Conservation (phyloP, 805 yeast species). For the Candida easanensis region DNA sequence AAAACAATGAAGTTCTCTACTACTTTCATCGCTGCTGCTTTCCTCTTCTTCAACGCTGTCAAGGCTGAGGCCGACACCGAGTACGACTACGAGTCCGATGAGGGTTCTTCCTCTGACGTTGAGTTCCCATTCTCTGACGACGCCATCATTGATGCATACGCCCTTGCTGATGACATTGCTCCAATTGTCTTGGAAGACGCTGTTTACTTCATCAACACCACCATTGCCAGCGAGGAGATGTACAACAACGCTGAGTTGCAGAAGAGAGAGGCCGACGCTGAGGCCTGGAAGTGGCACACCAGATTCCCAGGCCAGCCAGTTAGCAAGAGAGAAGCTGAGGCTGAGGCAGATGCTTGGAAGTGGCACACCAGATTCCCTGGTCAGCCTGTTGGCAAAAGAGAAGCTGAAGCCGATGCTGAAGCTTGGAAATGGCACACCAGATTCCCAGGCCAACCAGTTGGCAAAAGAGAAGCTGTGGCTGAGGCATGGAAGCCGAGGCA, state of each 20-base stretch:
- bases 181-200: slow-evolving; percentile 25
- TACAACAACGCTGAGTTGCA: slow-evolving; percentile 14
- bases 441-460: slow-evolving; percentile 20
- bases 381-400: slow-evolving; percentile 19
- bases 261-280: slow-evolving; percentile 24
- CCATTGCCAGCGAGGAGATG: slow-evolving; percentile 20
- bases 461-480: slow-evolving; percentile 23
- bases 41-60: slow-evolving; percentile 10
- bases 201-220: slow-evolving; percentile 27
- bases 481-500: slow-evolving; percentile 21
- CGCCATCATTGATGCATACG: slow-evolving; percentile 27
- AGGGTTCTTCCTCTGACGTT: slow-evolving; percentile 16
- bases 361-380: slow-evolving; percentile 17
- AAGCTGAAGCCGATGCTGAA: no score
- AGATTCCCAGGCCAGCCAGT: slow-evolving; percentile 21
- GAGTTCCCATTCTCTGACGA: slow-evolving; percentile 28
- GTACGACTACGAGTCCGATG: slow-evolving; percentile 5
- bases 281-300: slow-evolving; percentile 23
- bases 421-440: slow-evolving; percentile 23
- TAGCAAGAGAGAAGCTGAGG: slow-evolving; percentile 22
- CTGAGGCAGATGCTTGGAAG: slow-evolving; percentile 21
- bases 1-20: slow-evolving; percentile 16
- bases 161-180: slow-evolving; percentile 22
- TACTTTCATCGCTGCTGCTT: slow-evolving; percentile 14
- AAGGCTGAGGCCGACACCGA: slow-evolving; percentile 15